Evolutionary conservation across 306 rosid genomes (phyloP).

Genomic region (Trifolium repens): DNA sequence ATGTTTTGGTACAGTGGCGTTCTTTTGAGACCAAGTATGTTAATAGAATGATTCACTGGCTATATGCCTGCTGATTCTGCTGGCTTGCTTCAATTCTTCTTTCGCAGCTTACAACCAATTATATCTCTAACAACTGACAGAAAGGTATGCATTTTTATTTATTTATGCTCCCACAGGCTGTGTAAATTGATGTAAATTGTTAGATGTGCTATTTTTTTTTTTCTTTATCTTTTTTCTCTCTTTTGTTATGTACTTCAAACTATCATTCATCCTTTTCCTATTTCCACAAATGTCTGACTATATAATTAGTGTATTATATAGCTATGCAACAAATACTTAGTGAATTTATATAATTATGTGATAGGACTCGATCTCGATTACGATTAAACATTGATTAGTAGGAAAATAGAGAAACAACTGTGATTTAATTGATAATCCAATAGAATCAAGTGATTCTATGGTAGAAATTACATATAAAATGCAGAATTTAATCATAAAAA

Average conservation of each 20-base stretch:
- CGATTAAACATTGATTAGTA: too few species aligned
- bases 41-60: conserved; percentile 36
- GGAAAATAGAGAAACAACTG: too few species aligned
- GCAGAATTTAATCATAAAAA: too few species aligned
- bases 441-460: too few species aligned
- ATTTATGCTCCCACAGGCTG: conserved; percentile 15
- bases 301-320: conserved; percentile 22
- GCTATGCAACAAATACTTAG: neutral
- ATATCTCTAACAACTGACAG: conserved; percentile 31
- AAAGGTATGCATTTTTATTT: conserved; percentile 39
- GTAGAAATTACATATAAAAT: too few species aligned
- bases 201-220: conserved; percentile 11
- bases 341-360: too few species aligned
- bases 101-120: conserved; percentile 31
- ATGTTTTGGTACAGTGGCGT: conserved; percentile 9
- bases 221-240: neutral
- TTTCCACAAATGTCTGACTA: conserved; percentile 5
- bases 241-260: conserved; percentile 8
- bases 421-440: too few species aligned
- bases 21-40: conserved; percentile 26
- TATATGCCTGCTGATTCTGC: conserved; percentile 20
- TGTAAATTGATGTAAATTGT: conserved; percentile 28
- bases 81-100: conserved; percentile 41
- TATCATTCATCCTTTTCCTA: conserved; percentile 19
- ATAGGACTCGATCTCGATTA: too few species aligned